phyloP scores from a whole-genome alignment of 2,329 filamentous ascomycete species.

The Diaporthe longicolla region DNA sequence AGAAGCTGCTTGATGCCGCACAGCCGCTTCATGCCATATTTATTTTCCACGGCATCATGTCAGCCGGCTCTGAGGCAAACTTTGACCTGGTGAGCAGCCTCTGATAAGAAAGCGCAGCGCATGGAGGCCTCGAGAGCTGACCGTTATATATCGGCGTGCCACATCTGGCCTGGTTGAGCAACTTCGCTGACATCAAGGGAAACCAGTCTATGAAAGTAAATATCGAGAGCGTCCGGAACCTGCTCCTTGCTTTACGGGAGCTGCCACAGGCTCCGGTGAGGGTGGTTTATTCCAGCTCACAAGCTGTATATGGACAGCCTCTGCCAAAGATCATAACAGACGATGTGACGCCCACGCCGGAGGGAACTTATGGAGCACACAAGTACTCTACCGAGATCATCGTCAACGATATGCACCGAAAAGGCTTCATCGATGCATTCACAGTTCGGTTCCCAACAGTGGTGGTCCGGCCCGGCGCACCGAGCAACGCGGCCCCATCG shows the following conservation, averaged over 20 bases:
- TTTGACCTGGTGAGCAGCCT: slow-evolving; percentile 60
- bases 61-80: slow-evolving; percentile 72
- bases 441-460: slow-evolving; percentile 73
- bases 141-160: not conserved
- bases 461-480: slow-evolving; percentile 71
- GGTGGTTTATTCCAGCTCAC: slow-evolving; percentile 73
- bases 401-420: slow-evolving; percentile 74
- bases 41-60: slow-evolving; percentile 79
- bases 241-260: slow-evolving; percentile 64
- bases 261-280: slow-evolving; percentile 64
- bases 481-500: slow-evolving; percentile 73
- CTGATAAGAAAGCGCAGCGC: not conserved
- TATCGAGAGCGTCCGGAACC: slow-evolving; percentile 68
- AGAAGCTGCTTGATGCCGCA: slow-evolving; percentile 59
- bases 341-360: slow-evolving; percentile 67
- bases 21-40: slow-evolving; percentile 67
- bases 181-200: not conserved
- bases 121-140: not conserved
- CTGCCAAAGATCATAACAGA: slow-evolving; percentile 67
- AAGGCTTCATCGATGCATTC: slow-evolving; percentile 70
- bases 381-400: slow-evolving; percentile 74
- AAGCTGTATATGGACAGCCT: slow-evolving; percentile 74
- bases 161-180: not conserved
- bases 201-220: slow-evolving; percentile 68
- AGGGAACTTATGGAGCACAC: slow-evolving; percentile 74